Conservation (phyloP, 164 flowering plant genomes). For the Liquidambar formosana region DNA sequence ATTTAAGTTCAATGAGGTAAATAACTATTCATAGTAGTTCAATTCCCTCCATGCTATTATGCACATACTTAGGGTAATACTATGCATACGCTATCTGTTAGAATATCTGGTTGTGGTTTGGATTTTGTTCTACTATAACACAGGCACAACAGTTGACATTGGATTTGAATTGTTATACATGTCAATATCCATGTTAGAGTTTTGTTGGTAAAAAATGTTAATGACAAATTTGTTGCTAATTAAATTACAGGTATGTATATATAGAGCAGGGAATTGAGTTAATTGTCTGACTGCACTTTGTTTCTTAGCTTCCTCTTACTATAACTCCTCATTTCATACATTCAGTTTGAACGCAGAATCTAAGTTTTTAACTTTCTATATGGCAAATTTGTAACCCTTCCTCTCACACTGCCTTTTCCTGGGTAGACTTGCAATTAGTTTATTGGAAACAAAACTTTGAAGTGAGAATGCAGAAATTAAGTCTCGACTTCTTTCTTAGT, state of each 20-base stretch:
- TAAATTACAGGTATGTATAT: background rate
- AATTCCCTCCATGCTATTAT: background rate
- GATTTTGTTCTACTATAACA: background rate
- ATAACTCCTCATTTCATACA: too few relatives aligned
- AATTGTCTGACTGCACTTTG: background rate
- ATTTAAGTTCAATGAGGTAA: slow-evolving; percentile 91
- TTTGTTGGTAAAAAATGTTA: background rate
- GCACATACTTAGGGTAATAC: background rate
- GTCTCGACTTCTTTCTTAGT: too few relatives aligned
- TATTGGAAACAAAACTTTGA: too few relatives aligned
- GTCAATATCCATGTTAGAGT: background rate
- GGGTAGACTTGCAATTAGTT: too few relatives aligned
- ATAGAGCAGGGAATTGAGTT: background rate
- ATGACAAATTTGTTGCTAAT: background rate
- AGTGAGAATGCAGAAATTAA: too few relatives aligned
- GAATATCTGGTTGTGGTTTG: background rate
- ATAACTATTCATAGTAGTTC: background rate
- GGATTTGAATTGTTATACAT: background rate
- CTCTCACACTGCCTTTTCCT: too few relatives aligned
- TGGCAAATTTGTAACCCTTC: too few relatives aligned
- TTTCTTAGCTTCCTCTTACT: too few relatives aligned
- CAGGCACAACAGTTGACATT: background rate
- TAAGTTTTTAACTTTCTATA: too few relatives aligned
- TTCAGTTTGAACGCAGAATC: too few relatives aligned
- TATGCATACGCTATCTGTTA: background rate